Evolutionary conservation across 108 stramenopile species (phyloP).

Genomic region (Cyclotella baltica): DNA sequence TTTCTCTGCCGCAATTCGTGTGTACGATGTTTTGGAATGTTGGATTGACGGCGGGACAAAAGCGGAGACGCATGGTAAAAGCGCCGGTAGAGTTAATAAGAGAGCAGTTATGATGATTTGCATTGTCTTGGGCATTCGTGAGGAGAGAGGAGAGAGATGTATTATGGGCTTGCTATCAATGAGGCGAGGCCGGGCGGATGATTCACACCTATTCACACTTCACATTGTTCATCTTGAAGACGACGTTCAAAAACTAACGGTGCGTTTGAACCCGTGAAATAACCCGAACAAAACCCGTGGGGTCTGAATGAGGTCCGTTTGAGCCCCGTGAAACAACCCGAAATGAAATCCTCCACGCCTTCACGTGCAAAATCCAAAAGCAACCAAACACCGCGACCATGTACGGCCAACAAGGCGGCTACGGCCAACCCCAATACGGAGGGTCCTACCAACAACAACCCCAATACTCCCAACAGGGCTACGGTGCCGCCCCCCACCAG

Average conservation of each 20-base stretch:
- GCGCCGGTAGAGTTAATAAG: neutral
- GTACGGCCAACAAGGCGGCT: conserved; percentile 35
- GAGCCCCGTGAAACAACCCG: too few relatives aligned
- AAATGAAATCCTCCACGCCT: neutral
- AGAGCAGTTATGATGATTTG: too few relatives aligned
- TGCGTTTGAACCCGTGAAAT: too few relatives aligned
- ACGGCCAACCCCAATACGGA: conserved; percentile 24
- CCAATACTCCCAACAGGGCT: conserved; percentile 6
- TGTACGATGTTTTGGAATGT: neutral
- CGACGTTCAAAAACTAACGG: too few relatives aligned
- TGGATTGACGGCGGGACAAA: neutral
- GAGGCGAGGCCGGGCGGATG: too few relatives aligned
- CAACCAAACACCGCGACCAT: conserved; percentile 3
- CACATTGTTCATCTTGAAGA: too few relatives aligned
- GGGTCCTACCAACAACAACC: conserved; percentile 14
- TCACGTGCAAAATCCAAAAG: neutral
- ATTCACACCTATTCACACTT: too few relatives aligned
- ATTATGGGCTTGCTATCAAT: neutral
- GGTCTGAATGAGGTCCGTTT: too few relatives aligned
- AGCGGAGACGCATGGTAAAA: neutral
- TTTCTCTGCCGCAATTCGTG: too few relatives aligned
- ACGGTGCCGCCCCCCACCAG: neutral
- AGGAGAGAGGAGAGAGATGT: neutral
- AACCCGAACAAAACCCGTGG: too few relatives aligned
- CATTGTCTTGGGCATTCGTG: too few relatives aligned